Conservation (phyloP, 805 yeast species). For the Starmerella powellii region DNA sequence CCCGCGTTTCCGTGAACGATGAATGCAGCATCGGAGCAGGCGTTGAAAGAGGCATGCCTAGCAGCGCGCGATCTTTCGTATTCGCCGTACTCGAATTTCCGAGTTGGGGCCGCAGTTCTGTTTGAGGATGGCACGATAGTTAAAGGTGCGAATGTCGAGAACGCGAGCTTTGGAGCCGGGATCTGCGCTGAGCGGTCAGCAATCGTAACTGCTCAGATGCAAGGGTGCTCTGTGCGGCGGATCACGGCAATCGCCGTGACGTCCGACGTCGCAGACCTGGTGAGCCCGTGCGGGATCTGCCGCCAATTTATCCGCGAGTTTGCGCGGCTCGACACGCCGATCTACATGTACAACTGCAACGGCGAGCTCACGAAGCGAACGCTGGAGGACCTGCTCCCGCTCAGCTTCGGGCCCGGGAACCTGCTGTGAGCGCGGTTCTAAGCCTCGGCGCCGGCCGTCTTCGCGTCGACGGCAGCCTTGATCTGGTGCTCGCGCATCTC, state of each 20-base stretch:
- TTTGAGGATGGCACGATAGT: constrained; percentile 39
- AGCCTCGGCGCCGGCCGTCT: not conserved
- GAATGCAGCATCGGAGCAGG: not conserved
- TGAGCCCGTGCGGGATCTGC: constrained; percentile 90
- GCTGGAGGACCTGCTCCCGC: constrained; percentile 58
- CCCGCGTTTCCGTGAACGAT: not conserved
- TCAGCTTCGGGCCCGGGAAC: constrained; percentile 77
- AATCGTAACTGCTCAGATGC: constrained; percentile 42
- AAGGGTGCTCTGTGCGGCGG: constrained; percentile 20
- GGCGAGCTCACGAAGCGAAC: constrained; percentile 34
- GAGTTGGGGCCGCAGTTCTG: constrained; percentile 73
- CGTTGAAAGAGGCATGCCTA: constrained; percentile 18
- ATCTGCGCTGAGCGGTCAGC: constrained; percentile 72
- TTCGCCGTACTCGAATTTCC: constrained; percentile 62
- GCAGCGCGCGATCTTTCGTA: constrained; percentile 44
- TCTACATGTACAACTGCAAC: constrained; percentile 54
- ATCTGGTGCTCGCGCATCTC: constrained; percentile 19
- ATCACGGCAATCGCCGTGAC: constrained; percentile 57
- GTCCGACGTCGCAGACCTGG: constrained; percentile 44
- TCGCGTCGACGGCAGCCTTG: constrained; percentile 13
- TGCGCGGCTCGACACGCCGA: constrained; percentile 38
- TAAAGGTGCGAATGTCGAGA: constrained; percentile 81
- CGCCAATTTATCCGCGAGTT: constrained; percentile 84
- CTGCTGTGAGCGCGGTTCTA: constrained; percentile 23
- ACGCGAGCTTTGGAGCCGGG: constrained; percentile 75